Percentiles rank a stretch among this genome's conserved stretches.
Evolutionary conservation across 2,329 filamentous ascomycete genomes (phyloP).

Genomic region (Sclerotinia minor): DNA sequence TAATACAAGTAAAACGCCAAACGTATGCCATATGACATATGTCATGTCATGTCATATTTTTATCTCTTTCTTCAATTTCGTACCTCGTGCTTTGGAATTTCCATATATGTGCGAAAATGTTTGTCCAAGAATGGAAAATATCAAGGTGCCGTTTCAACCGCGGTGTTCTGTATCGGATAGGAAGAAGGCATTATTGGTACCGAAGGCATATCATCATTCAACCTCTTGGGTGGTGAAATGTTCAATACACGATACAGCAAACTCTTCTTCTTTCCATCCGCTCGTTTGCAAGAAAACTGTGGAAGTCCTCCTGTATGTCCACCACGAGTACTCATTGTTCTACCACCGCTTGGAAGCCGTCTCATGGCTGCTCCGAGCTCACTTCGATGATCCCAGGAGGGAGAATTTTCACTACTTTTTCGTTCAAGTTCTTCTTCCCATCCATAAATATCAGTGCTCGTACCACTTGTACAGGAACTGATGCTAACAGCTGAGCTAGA

Average conservation of each 20-base stretch:
- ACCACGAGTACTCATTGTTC: slow-evolving; percentile 31
- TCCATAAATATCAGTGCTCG: slow-evolving; percentile 50
- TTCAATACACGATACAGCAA: slow-evolving; percentile 39
- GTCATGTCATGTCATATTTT: not conserved
- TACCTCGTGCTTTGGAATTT: not conserved
- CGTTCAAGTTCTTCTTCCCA: slow-evolving; percentile 54
- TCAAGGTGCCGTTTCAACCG: not conserved
- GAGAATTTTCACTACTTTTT: slow-evolving; percentile 34
- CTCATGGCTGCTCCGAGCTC: slow-evolving; percentile 26
- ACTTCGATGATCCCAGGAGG: slow-evolving; percentile 30
- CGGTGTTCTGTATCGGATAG: not conserved
- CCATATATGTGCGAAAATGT: not conserved
- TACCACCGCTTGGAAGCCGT: slow-evolving; percentile 32
- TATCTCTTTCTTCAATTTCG: not conserved
- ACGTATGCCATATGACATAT: slow-evolving; percentile 3
- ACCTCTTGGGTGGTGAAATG: slow-evolving; percentile 26
- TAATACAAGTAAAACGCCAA: slow-evolving; percentile 17
- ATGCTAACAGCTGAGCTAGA: slow-evolving; percentile 39
- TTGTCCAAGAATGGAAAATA: slow-evolving; percentile 4
- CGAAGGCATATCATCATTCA: slow-evolving; percentile 3
- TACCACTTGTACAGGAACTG: slow-evolving; percentile 35
- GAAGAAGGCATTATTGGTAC: slow-evolving; percentile 12
- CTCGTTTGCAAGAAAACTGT: slow-evolving; percentile 27
- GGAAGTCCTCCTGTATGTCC: slow-evolving; percentile 12
- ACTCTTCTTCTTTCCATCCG: slow-evolving; percentile 36